phyloP scores from a whole-genome alignment of 768 basidiomycete species.

The Termitomyces heimii region DNA sequence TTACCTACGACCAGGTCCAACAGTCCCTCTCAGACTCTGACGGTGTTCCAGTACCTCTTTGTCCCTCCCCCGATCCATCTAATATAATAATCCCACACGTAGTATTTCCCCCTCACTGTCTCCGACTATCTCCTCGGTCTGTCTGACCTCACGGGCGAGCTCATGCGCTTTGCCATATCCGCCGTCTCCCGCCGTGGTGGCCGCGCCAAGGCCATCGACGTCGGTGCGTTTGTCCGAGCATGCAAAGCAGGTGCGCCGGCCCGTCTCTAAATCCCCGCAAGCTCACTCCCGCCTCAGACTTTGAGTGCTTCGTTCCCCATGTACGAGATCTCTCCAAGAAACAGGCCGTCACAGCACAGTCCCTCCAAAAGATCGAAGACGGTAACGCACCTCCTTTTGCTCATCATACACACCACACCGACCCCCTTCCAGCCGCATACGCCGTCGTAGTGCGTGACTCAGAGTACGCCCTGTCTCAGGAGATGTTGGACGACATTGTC shows the following conservation, averaged over 20 bases:
- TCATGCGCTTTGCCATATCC: slow-evolving; percentile 94
- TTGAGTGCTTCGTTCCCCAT: slow-evolving; percentile 70
- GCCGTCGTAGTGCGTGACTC: slow-evolving; percentile 66
- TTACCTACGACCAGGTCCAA: slow-evolving; percentile 67
- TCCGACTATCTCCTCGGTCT: slow-evolving; percentile 91
- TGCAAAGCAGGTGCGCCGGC: slow-evolving; percentile 59
- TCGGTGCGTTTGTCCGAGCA: slow-evolving; percentile 65
- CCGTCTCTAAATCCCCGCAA: background rate
- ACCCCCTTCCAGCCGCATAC: slow-evolving; percentile 50
- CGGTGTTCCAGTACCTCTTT: slow-evolving; percentile 54
- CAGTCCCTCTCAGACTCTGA: slow-evolving; percentile 51
- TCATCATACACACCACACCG: background rate
- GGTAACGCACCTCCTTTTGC: slow-evolving; percentile 40
- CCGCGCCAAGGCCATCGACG: slow-evolving; percentile 50
- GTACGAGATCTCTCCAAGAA: slow-evolving; percentile 79
- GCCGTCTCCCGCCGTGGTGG: slow-evolving; percentile 66
- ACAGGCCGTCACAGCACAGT: slow-evolving; percentile 77
- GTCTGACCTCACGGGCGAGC: slow-evolving; percentile 92
- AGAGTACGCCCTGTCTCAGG: slow-evolving; percentile 64
- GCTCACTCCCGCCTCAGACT: slow-evolving; percentile 40
- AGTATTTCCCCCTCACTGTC: slow-evolving; percentile 74
- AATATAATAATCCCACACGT: slow-evolving; percentile 10
- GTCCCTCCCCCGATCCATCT: background rate
- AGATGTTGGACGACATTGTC: slow-evolving; percentile 67
- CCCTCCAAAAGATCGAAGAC: slow-evolving; percentile 92